Evolutionary conservation across 805 yeast species (phyloP), one percentile per base, ranked within the genome.

Genomic region (Cyberlindnera lachancei): DNA sequence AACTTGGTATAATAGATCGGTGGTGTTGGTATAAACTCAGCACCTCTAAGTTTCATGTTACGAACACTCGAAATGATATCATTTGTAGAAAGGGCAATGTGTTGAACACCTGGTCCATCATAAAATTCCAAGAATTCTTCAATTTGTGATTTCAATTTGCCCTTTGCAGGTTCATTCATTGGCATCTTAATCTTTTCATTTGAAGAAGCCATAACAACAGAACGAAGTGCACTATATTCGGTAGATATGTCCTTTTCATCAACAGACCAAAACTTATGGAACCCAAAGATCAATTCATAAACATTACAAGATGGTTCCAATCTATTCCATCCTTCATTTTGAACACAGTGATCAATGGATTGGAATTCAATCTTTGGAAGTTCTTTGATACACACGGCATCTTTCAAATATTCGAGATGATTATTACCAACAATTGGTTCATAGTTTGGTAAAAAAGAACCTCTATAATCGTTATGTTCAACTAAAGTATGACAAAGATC

Each of bases 81-180:
- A 18, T 61, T 55, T 0, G 90, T 83, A 31, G 61, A 56, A 16
- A 85, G 53, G 0, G 95, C 95, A 47, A 85, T 61, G 50, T 85
- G 95, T 57, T 85, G 95, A 22, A 86, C 71, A 4, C 95, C 95
- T 0, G 94, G 81, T 0, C 95, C 94, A 29, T 72, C 71, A 52
- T 83, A 68, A 48, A 63, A 85, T 32, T 77, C 80, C 41, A 79
- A 56, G 50, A 79, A 85, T 55, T 85, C 95, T 55, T 84, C 94
- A 37, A 85, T 79, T 50, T 85, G 95, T 4, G 88, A 76, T 48
- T 65, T 73, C 50, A 69, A 68, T 25, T 61, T 52, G 1, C 88
- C 85, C 30, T 61, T 52, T 0, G 86, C 90, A 0, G 95, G 95
- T 54, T 85, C 94, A 55, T 84, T 85, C 30, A 85, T 70, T 12